Base-by-base conservation (phyloP, 768 basidiomycete species). In the Mycena pura region DNA sequence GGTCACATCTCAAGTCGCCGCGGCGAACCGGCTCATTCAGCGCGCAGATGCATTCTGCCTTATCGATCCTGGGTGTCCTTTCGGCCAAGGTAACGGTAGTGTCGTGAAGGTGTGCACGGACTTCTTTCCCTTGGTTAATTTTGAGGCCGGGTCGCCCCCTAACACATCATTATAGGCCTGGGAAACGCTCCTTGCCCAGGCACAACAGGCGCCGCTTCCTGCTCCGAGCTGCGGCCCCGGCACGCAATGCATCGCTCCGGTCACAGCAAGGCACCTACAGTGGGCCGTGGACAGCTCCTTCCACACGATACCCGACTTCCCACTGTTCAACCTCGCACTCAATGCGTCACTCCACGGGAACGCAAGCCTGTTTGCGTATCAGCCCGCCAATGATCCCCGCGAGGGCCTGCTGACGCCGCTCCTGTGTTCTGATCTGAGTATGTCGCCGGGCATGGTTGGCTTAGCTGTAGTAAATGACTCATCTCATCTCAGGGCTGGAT, bases 91-190 rank as follows among this genome's bases (percentile, higher is more conserved):
- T 1, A 65, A 65, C n/a, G 67, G 67, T 28, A 62, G 60, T 65
- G 68, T 77, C 81, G 5, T 84, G 81, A 14, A 84, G 70, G 57
- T 57, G 21, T 24, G 44, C 7, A 27, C 15, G n/a, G n/a, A n/a
- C n/a, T n/a, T n/a, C n/a, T n/a, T n/a, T n/a, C n/a, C n/a, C n/a
- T 27, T 51, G 22, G 11, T 19, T 47, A 21, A 28, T n/a, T n/a
- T n/a, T n/a, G n/a, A n/a, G n/a, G n/a, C 13, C 41, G 24, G 19
- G 10, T 24, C 47, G 6, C 19, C 11, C 11, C 25, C 31, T 19
- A 6, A 19, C 14, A 22, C 31, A 9, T 24, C 8, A 8, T 17
- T 14, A 24, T 22, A 57, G 56, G 57, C 58, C 24, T 60, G 58
- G 58, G 31, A 60, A 6, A 52, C 58, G 5, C 24, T 52, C 19